phyloP scores from a whole-genome alignment of 108 stramenopile genomes.

The Aurantiochytrium sp. region DNA sequence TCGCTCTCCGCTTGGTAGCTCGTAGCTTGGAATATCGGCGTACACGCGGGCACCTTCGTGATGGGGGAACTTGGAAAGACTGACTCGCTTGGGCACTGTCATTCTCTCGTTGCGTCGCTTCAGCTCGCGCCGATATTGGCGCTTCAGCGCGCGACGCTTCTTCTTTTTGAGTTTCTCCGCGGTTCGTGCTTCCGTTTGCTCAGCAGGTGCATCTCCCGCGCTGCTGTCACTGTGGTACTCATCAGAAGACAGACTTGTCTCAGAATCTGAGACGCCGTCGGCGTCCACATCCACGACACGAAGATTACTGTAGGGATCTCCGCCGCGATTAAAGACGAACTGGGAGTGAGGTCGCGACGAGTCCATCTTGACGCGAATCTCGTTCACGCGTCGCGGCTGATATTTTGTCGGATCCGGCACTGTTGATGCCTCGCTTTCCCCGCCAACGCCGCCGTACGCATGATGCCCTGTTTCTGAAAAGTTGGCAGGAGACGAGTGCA shows the following conservation, averaged over 20 bases:
- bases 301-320: background rate
- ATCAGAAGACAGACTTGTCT: background rate
- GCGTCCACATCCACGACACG: background rate
- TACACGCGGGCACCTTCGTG: background rate
- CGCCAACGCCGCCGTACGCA: too few relatives aligned
- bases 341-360: background rate
- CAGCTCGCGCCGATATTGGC: background rate
- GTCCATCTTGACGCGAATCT: constrained; percentile 15
- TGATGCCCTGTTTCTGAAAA: too few relatives aligned
- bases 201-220: background rate
- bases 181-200: background rate
- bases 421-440: too few relatives aligned
- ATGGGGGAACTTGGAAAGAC: background rate
- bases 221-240: background rate
- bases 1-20: background rate
- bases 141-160: background rate
- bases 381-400: background rate
- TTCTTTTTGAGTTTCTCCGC: background rate
- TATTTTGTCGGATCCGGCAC: background rate
- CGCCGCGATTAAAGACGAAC: background rate
- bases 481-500: background rate
- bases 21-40: background rate
- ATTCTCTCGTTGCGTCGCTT: background rate
- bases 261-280: background rate
- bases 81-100: background rate